phyloP scores from a whole-genome alignment of 306 rosid genomes.

The Malus asiatica region DNA sequence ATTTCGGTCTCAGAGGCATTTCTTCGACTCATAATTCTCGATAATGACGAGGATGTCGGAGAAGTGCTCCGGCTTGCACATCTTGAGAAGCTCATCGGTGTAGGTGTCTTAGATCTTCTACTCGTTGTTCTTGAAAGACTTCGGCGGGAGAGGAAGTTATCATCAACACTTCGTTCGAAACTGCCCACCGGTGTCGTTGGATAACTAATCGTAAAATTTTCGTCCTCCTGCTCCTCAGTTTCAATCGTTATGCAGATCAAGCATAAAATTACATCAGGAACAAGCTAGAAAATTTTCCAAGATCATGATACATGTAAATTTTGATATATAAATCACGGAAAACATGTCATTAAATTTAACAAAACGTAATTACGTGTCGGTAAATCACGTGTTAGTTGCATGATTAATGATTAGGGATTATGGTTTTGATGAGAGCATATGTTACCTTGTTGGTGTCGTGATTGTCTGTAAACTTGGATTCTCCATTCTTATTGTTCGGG shows the following conservation, averaged over 20 bases:
- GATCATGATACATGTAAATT: neutral
- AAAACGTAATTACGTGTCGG: neutral
- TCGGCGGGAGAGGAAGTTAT: slow-evolving; percentile 31
- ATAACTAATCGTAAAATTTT: slow-evolving; percentile 16
- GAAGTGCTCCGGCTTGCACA: slow-evolving; percentile 24
- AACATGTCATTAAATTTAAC: neutral
- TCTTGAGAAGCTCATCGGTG: slow-evolving; percentile 43
- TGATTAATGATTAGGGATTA: neutral
- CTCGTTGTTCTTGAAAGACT: slow-evolving; percentile 24
- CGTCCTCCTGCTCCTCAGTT: slow-evolving; percentile 1
- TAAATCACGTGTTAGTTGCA: neutral
- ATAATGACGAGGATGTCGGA: neutral
- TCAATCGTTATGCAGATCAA: neutral
- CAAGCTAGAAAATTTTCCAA: neutral
- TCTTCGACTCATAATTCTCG: slow-evolving; percentile 4
- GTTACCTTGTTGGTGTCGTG: slow-evolving; percentile 12
- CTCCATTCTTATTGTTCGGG: slow-evolving; percentile 15
- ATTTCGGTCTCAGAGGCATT: neutral
- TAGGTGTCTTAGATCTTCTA: slow-evolving; percentile 65
- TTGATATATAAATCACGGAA: neutral
- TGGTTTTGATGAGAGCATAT: neutral
- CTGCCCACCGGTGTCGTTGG: slow-evolving; percentile 18
- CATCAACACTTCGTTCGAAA: slow-evolving; percentile 35
- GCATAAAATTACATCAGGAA: neutral
- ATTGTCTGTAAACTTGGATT: neutral